phyloP scores from a whole-genome alignment of 257 asterid genomes.

The Solanum stenotomum region DNA sequence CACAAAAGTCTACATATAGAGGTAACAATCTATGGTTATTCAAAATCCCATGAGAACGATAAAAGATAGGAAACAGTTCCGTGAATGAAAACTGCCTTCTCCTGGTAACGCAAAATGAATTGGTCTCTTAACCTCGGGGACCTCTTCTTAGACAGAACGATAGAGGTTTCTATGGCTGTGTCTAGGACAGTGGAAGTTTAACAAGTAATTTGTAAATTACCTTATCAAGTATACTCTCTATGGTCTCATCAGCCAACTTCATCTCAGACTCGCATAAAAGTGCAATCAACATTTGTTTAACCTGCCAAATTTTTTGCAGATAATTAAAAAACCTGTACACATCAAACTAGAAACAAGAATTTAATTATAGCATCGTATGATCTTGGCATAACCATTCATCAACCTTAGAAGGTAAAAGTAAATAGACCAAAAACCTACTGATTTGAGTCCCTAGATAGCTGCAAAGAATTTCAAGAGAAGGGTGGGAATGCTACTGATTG shows the following conservation, averaged over 20 bases:
- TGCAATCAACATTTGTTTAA: slow-evolving; percentile 96
- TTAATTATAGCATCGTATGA: not conserved
- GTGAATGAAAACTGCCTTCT: not conserved
- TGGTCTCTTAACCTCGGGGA: not conserved
- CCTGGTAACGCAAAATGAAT: not conserved
- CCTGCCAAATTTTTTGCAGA: slow-evolving; percentile 43
- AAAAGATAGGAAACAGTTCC: not conserved
- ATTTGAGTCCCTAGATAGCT: not conserved
- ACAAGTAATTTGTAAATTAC: slow-evolving; percentile 15
- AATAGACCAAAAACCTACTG: not conserved
- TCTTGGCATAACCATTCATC: not conserved
- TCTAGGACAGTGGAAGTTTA: not conserved
- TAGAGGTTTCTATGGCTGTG: not conserved
- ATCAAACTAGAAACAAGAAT: not conserved
- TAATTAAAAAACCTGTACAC: slow-evolving; percentile 9
- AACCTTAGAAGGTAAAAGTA: not conserved
- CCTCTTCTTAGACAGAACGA: not conserved
- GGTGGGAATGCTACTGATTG: not conserved
- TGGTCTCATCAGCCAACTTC: slow-evolving; percentile 94
- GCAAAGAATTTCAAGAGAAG: not conserved
- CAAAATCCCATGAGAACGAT: not conserved
- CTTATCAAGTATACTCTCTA: slow-evolving; percentile 84
- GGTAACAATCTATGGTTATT: not conserved
- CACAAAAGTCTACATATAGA: slow-evolving; percentile 53
- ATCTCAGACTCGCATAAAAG: slow-evolving; percentile 85